These are phyloP conservation scores for Cupressus sempervirens DNA, from an alignment of 75 land plant genomes.

Conservation along the genomic window DNA sequence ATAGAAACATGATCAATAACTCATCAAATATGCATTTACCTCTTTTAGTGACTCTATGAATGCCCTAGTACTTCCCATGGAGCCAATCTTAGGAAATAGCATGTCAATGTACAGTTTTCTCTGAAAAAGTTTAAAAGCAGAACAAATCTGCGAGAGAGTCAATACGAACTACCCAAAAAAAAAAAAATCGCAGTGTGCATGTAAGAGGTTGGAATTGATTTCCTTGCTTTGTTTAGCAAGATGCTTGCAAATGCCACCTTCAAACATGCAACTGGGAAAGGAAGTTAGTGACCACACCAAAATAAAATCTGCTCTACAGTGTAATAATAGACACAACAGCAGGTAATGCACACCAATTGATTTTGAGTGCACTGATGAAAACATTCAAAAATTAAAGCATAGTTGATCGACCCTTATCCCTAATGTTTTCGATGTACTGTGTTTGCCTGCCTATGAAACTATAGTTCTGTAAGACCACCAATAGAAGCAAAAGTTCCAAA, in stretches of 20 bases:
- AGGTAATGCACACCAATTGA: background rate
- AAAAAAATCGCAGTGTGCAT: background rate
- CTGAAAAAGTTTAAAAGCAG: background rate
- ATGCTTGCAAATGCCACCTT: background rate
- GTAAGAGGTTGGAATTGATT: background rate
- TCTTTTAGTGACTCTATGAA: background rate
- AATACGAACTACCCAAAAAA: background rate
- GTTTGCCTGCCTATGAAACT: background rate
- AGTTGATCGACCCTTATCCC: background rate
- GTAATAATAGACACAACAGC: background rate
- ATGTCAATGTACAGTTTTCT: background rate
- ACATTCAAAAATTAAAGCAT: background rate
- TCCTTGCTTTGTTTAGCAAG: background rate
- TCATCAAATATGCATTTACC: background rate
- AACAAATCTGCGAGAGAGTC: background rate
- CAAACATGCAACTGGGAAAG: background rate
- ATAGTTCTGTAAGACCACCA: background rate
- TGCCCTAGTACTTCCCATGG: background rate
- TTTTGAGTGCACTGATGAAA: background rate
- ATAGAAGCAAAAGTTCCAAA: background rate
- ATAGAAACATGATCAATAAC: background rate
- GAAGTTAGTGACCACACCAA: background rate
- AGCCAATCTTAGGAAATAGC: background rate
- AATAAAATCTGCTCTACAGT: background rate
- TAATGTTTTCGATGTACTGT: background rate